Evolutionary conservation across 2,329 filamentous ascomycete species (phyloP).

Genomic region (Xylariaceae sp.): DNA sequence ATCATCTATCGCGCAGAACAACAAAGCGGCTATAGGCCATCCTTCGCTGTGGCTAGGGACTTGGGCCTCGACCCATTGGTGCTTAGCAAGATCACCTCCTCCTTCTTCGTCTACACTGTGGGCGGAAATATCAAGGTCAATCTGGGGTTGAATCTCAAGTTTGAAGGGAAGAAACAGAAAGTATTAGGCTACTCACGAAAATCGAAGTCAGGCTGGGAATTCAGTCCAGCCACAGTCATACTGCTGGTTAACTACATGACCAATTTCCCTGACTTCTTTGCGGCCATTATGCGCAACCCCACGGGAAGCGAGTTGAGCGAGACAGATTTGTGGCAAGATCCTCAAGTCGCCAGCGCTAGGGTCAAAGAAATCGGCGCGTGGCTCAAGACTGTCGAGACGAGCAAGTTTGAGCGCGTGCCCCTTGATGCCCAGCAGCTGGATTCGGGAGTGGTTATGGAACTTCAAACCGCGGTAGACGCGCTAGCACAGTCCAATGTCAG

Average conservation of each 20-base stretch:
- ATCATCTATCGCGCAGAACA: constrained; percentile 68
- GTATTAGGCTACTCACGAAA: constrained; percentile 93
- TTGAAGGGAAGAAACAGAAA: constrained; percentile 91
- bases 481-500: constrained; percentile 48
- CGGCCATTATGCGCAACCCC: constrained; percentile 77
- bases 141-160: constrained; percentile 91
- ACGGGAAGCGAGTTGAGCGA: constrained; percentile 79
- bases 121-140: constrained; percentile 75
- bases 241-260: constrained; percentile 86
- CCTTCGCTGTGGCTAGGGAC: constrained; percentile 79
- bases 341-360: constrained; percentile 64
- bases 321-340: constrained; percentile 76
- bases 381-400: constrained; percentile 87
- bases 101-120: constrained; percentile 74
- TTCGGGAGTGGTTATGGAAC: constrained; percentile 75
- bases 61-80: constrained; percentile 79
- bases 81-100: constrained; percentile 92
- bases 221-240: constrained; percentile 75
- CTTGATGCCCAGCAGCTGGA: constrained; percentile 95
- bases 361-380: constrained; percentile 92
- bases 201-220: constrained; percentile 86
- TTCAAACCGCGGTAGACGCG: constrained; percentile 70
- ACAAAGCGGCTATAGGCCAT: constrained; percentile 72
- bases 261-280: constrained; percentile 92
- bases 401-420: constrained; percentile 91